Evolutionary conservation across 75 land plant species (phyloP).

Genomic region (Sequoiadendron giganteum): DNA sequence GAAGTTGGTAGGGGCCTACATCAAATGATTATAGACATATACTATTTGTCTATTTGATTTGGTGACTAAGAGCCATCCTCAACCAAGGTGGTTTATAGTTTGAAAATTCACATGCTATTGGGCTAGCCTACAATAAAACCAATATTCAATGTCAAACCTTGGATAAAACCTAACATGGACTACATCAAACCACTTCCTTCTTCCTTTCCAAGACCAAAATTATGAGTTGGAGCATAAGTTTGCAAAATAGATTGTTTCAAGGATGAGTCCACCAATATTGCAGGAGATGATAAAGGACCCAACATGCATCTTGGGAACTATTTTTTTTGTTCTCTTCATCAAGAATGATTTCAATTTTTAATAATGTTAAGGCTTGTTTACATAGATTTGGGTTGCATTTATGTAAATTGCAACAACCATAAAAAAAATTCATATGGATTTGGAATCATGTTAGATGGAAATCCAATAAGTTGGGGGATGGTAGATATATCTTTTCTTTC

Average conservation of each 20-base stretch:
- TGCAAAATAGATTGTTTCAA: background rate
- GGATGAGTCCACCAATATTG: background rate
- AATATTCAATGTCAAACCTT: background rate
- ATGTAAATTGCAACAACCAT: background rate
- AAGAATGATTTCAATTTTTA: no score
- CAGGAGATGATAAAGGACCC: background rate
- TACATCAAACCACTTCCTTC: no score
- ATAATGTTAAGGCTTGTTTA: background rate
- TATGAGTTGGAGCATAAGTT: background rate
- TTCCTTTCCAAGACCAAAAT: no score
- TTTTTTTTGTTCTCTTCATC: background rate
- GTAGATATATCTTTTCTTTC: no score
- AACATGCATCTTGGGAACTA: background rate
- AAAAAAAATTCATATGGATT: background rate
- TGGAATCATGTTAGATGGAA: background rate
- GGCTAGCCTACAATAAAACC: background rate
- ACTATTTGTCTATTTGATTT: background rate
- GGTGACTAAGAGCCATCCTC: background rate
- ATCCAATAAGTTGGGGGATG: no score
- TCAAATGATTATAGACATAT: no score
- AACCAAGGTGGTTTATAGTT: background rate
- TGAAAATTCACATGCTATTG: background rate
- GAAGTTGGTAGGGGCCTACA: no score
- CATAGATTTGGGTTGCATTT: background rate
- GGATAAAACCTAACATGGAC: no score